phyloP scores from a whole-genome alignment of 2,329 filamentous ascomycete species.

The Aspergillus sp. region DNA sequence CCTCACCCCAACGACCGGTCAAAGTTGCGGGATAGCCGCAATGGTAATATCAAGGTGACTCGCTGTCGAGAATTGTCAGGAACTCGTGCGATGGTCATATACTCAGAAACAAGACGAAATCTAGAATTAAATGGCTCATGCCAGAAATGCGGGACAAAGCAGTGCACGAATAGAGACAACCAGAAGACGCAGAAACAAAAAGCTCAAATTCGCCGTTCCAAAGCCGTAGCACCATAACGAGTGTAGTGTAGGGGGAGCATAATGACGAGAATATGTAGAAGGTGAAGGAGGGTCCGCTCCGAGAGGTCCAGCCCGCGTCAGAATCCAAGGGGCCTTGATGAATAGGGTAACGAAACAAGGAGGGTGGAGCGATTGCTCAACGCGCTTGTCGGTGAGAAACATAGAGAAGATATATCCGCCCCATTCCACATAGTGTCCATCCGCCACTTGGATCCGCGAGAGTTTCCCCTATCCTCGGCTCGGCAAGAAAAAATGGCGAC shows the following conservation, averaged over 20 bases:
- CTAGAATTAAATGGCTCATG: constrained; percentile 29
- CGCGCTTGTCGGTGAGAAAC: constrained; percentile 7
- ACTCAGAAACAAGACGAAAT: constrained; percentile 24
- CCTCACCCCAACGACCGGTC: constrained; percentile 10
- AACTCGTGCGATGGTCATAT: constrained; percentile 19
- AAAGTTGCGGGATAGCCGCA: constrained; percentile 4
- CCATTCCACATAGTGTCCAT: constrained; percentile 17
- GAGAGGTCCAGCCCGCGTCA: constrained; percentile 13
- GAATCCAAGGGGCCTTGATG: constrained; percentile 14
- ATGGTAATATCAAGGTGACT: constrained; percentile 6
- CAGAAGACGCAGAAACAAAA: constrained; percentile 15
- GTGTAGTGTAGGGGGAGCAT: constrained; percentile 23
- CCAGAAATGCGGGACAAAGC: constrained; percentile 20
- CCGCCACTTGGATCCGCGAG: constrained; percentile 18
- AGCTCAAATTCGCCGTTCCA: constrained; percentile 37
- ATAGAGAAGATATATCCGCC: constrained; percentile 17
- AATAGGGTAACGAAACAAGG: constrained; percentile 11
- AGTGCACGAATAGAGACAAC: constrained; percentile 15
- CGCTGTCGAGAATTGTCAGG: constrained; percentile 3
- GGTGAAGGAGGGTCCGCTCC: constrained; percentile 25
- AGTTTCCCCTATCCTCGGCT: constrained; percentile 15
- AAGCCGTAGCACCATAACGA: constrained; percentile 38
- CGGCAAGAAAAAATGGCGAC: constrained; percentile 3
- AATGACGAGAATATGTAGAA: constrained; percentile 19
- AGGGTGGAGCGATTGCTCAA: constrained; percentile 9